Conservation (phyloP, 768 basidiomycete species). For the Russula abietina region DNA sequence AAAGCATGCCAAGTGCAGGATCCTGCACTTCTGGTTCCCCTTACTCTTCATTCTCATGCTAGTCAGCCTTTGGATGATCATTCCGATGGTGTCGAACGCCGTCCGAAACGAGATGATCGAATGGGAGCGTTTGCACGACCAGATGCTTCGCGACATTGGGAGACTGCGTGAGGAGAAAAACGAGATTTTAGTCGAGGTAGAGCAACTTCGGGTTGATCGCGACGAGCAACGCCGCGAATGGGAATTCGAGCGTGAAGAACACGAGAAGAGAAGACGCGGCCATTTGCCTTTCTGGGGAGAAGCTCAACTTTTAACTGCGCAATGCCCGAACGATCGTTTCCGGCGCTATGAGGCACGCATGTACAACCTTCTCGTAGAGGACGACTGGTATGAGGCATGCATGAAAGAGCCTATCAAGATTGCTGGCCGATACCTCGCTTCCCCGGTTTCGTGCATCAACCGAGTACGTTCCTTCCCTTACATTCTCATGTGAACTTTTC, state of each 20-base stretch:
- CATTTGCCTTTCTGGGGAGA: conserved; percentile 20
- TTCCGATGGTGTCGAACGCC: conserved; percentile 1
- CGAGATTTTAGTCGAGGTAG: background rate
- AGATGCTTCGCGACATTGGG: conserved; percentile 2
- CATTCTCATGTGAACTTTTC: background rate
- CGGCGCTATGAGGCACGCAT: conserved; percentile 24
- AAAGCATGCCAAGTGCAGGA: background rate
- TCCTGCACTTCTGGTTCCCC: background rate
- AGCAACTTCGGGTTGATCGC: conserved; percentile 16
- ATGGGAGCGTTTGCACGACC: conserved; percentile 3
- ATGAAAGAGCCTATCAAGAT: conserved; percentile 4
- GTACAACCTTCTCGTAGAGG: conserved; percentile 24
- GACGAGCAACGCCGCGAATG: conserved; percentile 12
- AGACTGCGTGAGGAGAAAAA: background rate
- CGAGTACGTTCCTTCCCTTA: conserved; percentile 6
- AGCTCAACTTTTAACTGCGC: conserved; percentile 5
- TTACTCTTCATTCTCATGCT: conserved; percentile 1
- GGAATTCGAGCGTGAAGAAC: conserved; percentile 19
- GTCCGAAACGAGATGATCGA: background rate
- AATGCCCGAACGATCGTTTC: conserved; percentile 13
- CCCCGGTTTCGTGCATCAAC: conserved; percentile 4
- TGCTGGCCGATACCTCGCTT: background rate
- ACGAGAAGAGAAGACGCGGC: conserved; percentile 20
- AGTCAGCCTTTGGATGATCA: background rate
- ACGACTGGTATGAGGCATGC: conserved; percentile 28